Evolutionary conservation across 208 protist species (phyloP).

Genomic region (Trypanosoma scelopori): DNA sequence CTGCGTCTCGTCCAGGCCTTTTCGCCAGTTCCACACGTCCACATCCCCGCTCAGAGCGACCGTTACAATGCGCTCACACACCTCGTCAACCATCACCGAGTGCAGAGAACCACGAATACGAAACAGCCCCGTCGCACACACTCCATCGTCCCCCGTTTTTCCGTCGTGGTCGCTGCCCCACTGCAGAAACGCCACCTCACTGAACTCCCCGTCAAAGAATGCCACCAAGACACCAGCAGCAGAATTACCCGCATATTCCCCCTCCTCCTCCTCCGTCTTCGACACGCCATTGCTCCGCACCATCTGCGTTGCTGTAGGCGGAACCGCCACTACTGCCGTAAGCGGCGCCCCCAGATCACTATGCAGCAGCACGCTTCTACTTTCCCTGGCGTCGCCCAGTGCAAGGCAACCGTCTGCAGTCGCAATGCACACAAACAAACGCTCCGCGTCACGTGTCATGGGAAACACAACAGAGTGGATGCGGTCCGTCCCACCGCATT

Average conservation of each 20-base stretch:
- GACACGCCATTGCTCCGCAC: not conserved
- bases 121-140: conserved; percentile 39
- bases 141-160: not conserved
- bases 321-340: conserved; percentile 11
- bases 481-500: conserved; percentile 15
- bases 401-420: conserved; percentile 17
- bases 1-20: conserved; percentile 38
- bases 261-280: not conserved
- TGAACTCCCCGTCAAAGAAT: conserved; percentile 32
- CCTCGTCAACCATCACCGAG: conserved; percentile 33
- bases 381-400: conserved; percentile 2
- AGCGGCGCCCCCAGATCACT: conserved; percentile 10
- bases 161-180: conserved; percentile 4
- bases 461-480: conserved; percentile 27
- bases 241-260: not conserved
- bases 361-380: not conserved
- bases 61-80: conserved; percentile 30
- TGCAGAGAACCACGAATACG: conserved; percentile 39
- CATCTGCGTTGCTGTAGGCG: not conserved
- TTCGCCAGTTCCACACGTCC: conserved; percentile 53
- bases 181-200: conserved; percentile 26
- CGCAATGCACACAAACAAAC: conserved; percentile 24
- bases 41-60: conserved; percentile 50
- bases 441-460: not conserved
- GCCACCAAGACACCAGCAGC: conserved; percentile 22